Percentiles rank a stretch among this genome's conserved stretches.
Conservation (phyloP, 768 basidiomycete species). For the Amanita inopinata region DNA sequence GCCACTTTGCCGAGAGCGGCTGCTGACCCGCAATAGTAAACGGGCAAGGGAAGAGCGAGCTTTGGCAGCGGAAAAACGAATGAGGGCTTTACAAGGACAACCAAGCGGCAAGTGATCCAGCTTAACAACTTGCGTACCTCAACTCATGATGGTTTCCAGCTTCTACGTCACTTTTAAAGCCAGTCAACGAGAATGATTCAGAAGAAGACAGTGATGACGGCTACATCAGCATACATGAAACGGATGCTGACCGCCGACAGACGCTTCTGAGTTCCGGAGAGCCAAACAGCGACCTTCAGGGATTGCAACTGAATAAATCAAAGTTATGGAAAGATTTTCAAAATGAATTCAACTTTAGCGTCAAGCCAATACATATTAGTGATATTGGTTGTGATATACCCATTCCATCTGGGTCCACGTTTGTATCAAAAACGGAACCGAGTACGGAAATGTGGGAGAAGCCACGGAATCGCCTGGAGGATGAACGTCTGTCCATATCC, state of each 20-base stretch:
- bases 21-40: conserved; percentile 37
- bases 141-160: neutral
- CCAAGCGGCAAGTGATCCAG: conserved; percentile 16
- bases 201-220: conserved; percentile 16
- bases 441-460: conserved; percentile 9
- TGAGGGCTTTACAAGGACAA: conserved; percentile 33
- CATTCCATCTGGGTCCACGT: conserved; percentile 25
- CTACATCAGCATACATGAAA: conserved; percentile 29
- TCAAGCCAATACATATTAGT: conserved; percentile 7
- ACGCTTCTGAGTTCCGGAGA: conserved; percentile 39
- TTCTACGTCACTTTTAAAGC: neutral
- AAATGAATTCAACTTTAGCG: conserved; percentile 39
- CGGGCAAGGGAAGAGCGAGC: conserved; percentile 74
- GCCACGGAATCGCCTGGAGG: conserved; percentile 10
- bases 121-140: neutral
- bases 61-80: conserved; percentile 57
- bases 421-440: conserved; percentile 14
- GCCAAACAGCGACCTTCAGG: conserved; percentile 28
- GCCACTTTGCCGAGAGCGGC: neutral
- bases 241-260: conserved; percentile 39
- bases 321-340: conserved; percentile 36
- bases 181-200: conserved; percentile 10
- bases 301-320: conserved; percentile 17
- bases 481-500: neutral
- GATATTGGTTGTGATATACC: conserved; percentile 19